These are phyloP conservation scores for Isoetes engelmannii DNA, from an alignment of 83 land plant species.

Conservation along the genomic window DNA sequence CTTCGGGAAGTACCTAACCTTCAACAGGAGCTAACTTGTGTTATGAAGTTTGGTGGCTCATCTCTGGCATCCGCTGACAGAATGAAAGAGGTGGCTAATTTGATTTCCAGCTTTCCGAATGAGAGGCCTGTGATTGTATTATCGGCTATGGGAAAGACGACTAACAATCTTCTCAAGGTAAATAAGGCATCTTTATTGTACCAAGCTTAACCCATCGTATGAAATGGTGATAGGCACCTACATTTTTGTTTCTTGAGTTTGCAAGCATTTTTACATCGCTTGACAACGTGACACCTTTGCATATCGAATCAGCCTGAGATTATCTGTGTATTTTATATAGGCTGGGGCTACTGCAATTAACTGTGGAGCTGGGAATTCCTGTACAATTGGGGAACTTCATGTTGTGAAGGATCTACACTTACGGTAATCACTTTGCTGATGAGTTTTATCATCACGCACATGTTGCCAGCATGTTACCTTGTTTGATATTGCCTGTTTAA, in stretches of 20 bases:
- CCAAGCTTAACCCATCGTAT: too few relatives aligned
- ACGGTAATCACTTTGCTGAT: slow-evolving; percentile 26
- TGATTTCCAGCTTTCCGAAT: slow-evolving; percentile 65
- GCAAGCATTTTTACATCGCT: too few relatives aligned
- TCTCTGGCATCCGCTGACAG: slow-evolving; percentile 84
- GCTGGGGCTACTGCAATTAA: slow-evolving; percentile 89
- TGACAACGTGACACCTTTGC: too few relatives aligned
- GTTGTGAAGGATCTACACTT: slow-evolving; percentile 62
- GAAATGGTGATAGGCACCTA: too few relatives aligned
- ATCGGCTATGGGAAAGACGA: slow-evolving; percentile 98
- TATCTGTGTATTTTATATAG: too few relatives aligned
- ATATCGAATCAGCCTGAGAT: too few relatives aligned
- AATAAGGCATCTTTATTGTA: too few relatives aligned
- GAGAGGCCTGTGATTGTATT: slow-evolving; percentile 87
- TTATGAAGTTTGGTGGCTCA: slow-evolving; percentile 98
- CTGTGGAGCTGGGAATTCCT: slow-evolving; percentile 56
- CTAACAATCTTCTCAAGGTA: slow-evolving; percentile 89
- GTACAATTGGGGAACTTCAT: slow-evolving; percentile 46
- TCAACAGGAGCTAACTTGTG: slow-evolving; percentile 59
- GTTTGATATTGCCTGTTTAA: too few relatives aligned
- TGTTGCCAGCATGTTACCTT: slow-evolving; percentile 2
- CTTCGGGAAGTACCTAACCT: too few relatives aligned
- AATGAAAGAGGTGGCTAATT: slow-evolving; percentile 83
- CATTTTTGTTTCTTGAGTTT: too few relatives aligned
- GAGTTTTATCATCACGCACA: background rate